Percentiles rank a stretch among this genome's conserved stretches.
phyloP scores from a whole-genome alignment of 2,329 filamentous ascomycete genomes.

The Chrysoporthe cubensis region DNA sequence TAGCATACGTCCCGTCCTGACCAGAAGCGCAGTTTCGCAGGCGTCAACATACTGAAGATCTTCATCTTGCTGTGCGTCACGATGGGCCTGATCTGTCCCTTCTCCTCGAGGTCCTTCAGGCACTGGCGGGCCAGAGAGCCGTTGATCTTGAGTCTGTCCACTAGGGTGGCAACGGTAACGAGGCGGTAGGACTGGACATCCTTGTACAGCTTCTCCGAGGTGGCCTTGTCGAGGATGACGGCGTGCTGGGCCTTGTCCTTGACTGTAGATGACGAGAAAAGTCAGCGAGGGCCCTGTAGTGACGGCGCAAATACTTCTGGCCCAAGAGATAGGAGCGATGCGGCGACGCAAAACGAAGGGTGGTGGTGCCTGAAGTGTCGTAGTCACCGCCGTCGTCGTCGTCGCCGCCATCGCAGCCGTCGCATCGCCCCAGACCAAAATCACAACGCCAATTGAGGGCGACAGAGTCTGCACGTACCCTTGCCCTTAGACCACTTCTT shows the following conservation, averaged over 20 bases:
- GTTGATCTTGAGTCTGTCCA: slow-evolving; percentile 99
- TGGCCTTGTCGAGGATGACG: slow-evolving; percentile 98
- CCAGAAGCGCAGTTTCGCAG: neutral
- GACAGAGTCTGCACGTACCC: slow-evolving; percentile 61
- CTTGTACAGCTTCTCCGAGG: slow-evolving; percentile 98
- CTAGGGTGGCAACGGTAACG: slow-evolving; percentile 96
- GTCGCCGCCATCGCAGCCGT: slow-evolving; percentile 2
- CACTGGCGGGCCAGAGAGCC: slow-evolving; percentile 91
- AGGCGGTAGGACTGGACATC: slow-evolving; percentile 99
- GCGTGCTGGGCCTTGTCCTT: slow-evolving; percentile 99
- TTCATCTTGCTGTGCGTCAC: slow-evolving; percentile 95
- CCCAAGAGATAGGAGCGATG: neutral
- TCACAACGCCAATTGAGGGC: slow-evolving; percentile 15
- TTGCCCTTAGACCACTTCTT: slow-evolving; percentile 72
- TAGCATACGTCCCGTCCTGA: slow-evolving; percentile 32
- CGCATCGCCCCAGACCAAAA: slow-evolving; percentile 2
- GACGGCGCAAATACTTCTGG: neutral
- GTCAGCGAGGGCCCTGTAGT: slow-evolving; percentile 5
- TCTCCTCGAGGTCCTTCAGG: slow-evolving; percentile 92
- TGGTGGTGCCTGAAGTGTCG: neutral
- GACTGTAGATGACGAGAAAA: slow-evolving; percentile 53
- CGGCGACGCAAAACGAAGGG: neutral
- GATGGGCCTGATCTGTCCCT: slow-evolving; percentile 97
- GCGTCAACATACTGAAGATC: slow-evolving; percentile 81
- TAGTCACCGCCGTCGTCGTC: neutral